Base-by-base conservation (phyloP, 2,329 filamentous ascomycete species). In the Hymenoscyphus scutula region DNA sequence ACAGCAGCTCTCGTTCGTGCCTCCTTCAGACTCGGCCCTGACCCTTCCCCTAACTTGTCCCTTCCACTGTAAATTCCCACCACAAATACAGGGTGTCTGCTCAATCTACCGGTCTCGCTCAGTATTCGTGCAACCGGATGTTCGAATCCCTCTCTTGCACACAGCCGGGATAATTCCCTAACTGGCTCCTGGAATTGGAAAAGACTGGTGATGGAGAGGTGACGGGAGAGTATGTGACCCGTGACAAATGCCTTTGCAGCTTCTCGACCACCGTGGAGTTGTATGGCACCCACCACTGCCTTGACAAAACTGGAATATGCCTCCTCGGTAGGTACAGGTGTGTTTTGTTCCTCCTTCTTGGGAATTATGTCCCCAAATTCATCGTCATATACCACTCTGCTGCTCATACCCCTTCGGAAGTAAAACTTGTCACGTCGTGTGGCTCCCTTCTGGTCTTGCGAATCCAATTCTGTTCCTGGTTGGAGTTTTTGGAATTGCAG, bases 41-140 rank as follows among this genome's bases (percentile, higher is more conserved):
- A 83, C n/a, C 88, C 95, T 79, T 99, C 94, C 61, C 94, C 95
- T 51, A 99, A 82, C 82, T 95, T 94, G 75, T 99, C 93, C 64
- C 83, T 81, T 58, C 94, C 95, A 69, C 90, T 96, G 80, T 90
- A 99, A 65, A 99, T 93, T 63, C 94, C 95, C 15, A 99, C 93
- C 32, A 97, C 87, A 73, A 89, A 98, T 17, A 99, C 95, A 17
- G 95, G 94, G 63, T 90, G 90, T 75, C 90, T 86, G 71, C 90
- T 95, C 69, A 84, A 76, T 63, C 95, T 87, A 74, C 95, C 95
- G 3, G 95, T 98, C 80, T 99, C 95, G 71, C 88, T 91, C 70
- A 97, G 84, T 60, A 99, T 84, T 62, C 93, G 86, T 17, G 95
- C 95, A 29, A 97, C 84, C 0, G 95, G 95, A 8, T 86, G 76